phyloP scores from a whole-genome alignment of 345 rosid species.

The Hibiscus mutabilis region DNA sequence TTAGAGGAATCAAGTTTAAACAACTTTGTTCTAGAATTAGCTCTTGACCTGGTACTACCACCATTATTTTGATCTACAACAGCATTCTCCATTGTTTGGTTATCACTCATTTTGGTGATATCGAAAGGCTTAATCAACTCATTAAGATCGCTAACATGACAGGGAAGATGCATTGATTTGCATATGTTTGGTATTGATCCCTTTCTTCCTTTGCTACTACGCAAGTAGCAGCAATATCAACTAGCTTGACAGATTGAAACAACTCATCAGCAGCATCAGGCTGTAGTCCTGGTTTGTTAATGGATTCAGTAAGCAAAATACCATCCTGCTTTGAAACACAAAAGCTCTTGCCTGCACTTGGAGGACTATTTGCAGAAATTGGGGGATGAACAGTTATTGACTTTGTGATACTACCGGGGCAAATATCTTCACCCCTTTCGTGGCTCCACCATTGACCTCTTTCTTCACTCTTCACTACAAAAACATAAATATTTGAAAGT shows the following conservation, averaged over 20 bases:
- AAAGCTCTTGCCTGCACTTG: not conserved
- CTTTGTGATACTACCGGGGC: constrained; percentile 19
- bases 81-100: constrained; percentile 7
- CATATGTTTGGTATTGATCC: constrained; percentile 8
- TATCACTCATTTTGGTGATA: not conserved
- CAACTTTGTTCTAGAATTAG: not conserved
- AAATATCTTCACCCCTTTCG: constrained; percentile 19
- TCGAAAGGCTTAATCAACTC: constrained; percentile 10
- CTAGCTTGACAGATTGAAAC: not conserved
- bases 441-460: constrained; percentile 16
- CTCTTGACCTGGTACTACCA: constrained; percentile 10
- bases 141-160: not conserved
- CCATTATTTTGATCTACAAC: constrained; percentile 9
- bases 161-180: constrained; percentile 9
- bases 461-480: constrained; percentile 7
- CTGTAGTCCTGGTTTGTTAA: constrained; percentile 7
- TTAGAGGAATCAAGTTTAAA: not conserved
- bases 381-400: constrained; percentile 19
- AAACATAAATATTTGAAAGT: too few species aligned
- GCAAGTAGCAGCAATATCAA: constrained; percentile 1
- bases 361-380: not conserved
- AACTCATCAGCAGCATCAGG: constrained; percentile 5
- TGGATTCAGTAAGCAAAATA: not conserved
- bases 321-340: constrained; percentile 9
- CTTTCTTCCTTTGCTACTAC: constrained; percentile 6